Percentiles rank a stretch among this genome's conserved stretches.
These are phyloP conservation scores for Neopestalotiopsis sp. DNA, from an alignment of 2,329 filamentous ascomycete genomes.

Conservation along the genomic window DNA sequence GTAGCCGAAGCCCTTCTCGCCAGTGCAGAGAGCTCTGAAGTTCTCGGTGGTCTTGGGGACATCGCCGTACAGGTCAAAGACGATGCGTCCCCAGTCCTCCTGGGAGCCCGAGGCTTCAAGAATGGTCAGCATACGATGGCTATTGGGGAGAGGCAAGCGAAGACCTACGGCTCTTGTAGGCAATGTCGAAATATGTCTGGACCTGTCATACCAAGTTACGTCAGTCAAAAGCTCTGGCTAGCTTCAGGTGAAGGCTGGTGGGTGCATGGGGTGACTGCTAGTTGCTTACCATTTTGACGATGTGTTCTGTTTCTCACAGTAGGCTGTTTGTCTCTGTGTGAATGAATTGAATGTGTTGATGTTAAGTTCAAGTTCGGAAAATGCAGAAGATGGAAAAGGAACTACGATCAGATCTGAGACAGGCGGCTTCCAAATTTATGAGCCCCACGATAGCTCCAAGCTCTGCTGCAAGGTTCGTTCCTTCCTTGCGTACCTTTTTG, in stretches of 20 bases:
- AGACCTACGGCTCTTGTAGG: not conserved
- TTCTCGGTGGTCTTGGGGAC: slow-evolving; percentile 89
- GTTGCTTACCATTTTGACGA: not conserved
- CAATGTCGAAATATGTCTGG: not conserved
- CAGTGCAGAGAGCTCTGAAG: slow-evolving; percentile 85
- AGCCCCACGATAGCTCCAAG: not conserved
- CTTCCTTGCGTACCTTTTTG: not conserved
- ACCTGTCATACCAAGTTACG: not conserved
- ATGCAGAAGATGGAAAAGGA: not conserved
- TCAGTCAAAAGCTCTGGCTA: not conserved
- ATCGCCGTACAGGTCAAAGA: slow-evolving; percentile 84
- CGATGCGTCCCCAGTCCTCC: slow-evolving; percentile 55
- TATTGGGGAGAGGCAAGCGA: not conserved
- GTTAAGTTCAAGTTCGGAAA: not conserved
- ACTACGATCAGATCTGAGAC: not conserved
- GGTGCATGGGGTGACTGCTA: not conserved
- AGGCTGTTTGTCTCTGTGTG: not conserved
- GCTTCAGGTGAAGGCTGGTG: not conserved
- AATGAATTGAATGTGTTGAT: not conserved
- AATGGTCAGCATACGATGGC: not conserved
- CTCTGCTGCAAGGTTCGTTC: not conserved
- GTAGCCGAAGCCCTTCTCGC: slow-evolving; percentile 84
- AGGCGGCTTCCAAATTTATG: not conserved
- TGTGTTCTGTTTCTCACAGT: not conserved
- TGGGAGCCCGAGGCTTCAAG: not conserved